Base-by-base conservation (phyloP, 495 filamentous ascomycete species). In the Trichocladium uniseriatum region DNA sequence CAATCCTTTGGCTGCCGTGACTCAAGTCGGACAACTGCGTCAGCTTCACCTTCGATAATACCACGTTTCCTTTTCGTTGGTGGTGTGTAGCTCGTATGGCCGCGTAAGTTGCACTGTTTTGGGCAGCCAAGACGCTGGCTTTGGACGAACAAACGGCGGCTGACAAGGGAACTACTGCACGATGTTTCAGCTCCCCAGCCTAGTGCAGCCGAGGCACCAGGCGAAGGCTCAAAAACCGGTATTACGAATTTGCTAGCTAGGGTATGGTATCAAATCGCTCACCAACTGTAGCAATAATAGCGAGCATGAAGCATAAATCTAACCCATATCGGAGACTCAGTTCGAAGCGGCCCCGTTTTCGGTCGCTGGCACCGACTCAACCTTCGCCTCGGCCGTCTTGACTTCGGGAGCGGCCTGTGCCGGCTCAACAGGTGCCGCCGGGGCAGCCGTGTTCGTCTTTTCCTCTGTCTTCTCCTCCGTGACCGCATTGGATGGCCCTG, bases 361-460 rank as follows among this genome's bases (percentile, higher is more conserved):
- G 6, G 51, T 5, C 7, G 35, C 38, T 2, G 15, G 20, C 6
- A 38, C 38, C 11, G 47, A 16, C 19, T 41, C 48, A 9, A 37
- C 35, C n/a, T 31, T 43, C 31, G 51, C 22, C 2, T 55, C 47
- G 15, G 52, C 38, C 16, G 34, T n/a, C 49, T 52, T 56, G 9
- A 20, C 38, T 1, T 43, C 44, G 6, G 29, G 19, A 9, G 20
- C 41, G 5, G 20, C 39, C 13, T 15, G 16, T 14, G 31, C 31
- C 2, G 31, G 5, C 9, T 4, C 28, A 18, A 14, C 35, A 7
- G 45, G n/a, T 29, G 39, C 34, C 10, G n/a, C 27, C n/a, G n/a
- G n/a, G 3, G 34, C 37, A 16, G 18, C 18, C 11, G 37, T 21
- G n/a, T 13, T 34, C 7, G n/a, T 14, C 9, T 19, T 31, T 22